A percentile compares a stretch with the other conserved stretches of the same genome.
These are phyloP conservation scores for Lecanosticta acicola DNA, from an alignment of 2,329 filamentous ascomycete genomes.

Conservation along the genomic window DNA sequence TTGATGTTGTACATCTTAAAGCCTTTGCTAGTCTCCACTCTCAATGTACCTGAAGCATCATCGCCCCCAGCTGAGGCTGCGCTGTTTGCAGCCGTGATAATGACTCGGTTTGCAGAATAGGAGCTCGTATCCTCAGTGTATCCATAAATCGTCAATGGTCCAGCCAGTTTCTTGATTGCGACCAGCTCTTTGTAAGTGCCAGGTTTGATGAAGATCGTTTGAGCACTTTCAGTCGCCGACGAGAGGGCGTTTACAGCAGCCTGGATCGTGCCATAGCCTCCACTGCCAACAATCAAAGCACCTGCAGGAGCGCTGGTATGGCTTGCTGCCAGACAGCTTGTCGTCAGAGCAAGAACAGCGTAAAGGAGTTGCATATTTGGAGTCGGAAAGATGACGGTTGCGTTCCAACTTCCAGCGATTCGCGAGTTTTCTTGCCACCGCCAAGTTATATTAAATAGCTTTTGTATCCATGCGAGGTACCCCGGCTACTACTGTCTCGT, in stretches of 20 bases:
- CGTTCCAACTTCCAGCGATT: no score
- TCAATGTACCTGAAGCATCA: slow-evolving; percentile 50
- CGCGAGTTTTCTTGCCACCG: no score
- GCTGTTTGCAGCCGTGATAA: slow-evolving; percentile 44
- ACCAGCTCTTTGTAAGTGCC: slow-evolving; percentile 60
- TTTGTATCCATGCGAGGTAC: no score
- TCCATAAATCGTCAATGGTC: slow-evolving; percentile 54
- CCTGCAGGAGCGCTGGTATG: slow-evolving; percentile 2
- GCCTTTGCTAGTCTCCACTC: slow-evolving; percentile 41
- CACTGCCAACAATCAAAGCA: slow-evolving; percentile 42
- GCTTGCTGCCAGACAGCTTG: background rate
- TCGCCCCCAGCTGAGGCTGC: slow-evolving; percentile 48
- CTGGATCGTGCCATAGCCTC: slow-evolving; percentile 47
- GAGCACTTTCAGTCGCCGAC: slow-evolving; percentile 44
- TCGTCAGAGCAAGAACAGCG: background rate
- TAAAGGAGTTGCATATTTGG: background rate
- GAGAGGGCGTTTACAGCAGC: slow-evolving; percentile 55
- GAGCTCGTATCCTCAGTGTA: slow-evolving; percentile 49
- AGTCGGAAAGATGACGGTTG: no score
- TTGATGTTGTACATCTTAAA: slow-evolving; percentile 61
- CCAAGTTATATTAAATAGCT: no score
- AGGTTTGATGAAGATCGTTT: slow-evolving; percentile 58
- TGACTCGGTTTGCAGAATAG: slow-evolving; percentile 55
- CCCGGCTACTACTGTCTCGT: no score
- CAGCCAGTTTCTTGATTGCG: slow-evolving; percentile 45